These are phyloP conservation scores for Aspergillus sclerotialis DNA, from an alignment of 2,329 filamentous ascomycete genomes.

Conservation along the genomic window DNA sequence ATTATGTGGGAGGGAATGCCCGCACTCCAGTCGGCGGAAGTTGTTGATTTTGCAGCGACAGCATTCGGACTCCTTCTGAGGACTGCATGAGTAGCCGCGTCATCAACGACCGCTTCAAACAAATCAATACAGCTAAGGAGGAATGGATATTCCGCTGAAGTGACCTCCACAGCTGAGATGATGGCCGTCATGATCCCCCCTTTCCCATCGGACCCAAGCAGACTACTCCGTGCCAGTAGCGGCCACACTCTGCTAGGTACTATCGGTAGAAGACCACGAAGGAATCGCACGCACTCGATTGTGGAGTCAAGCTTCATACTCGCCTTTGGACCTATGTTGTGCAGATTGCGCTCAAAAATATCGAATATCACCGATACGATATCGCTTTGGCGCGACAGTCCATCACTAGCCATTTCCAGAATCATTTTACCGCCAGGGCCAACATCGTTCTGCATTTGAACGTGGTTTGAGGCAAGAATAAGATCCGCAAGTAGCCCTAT, in stretches of 20 bases:
- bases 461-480: slow-evolving; percentile 42
- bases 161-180: slow-evolving; percentile 74
- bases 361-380: slow-evolving; percentile 76
- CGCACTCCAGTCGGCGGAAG: slow-evolving; percentile 49
- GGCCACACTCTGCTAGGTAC: slow-evolving; percentile 85
- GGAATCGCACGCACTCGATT: slow-evolving; percentile 72
- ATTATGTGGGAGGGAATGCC: slow-evolving; percentile 74
- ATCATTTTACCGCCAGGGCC: slow-evolving; percentile 36
- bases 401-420: slow-evolving; percentile 44
- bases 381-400: slow-evolving; percentile 49
- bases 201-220: slow-evolving; percentile 70
- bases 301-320: slow-evolving; percentile 57
- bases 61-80: slow-evolving; percentile 32
- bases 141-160: slow-evolving; percentile 69
- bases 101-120: slow-evolving; percentile 68
- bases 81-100: slow-evolving; percentile 55
- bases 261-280: slow-evolving; percentile 63
- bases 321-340: slow-evolving; percentile 48
- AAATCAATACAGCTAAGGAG: slow-evolving; percentile 66
- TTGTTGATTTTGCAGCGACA: slow-evolving; percentile 21
- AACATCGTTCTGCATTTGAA: slow-evolving; percentile 22
- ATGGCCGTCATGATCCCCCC: slow-evolving; percentile 71
- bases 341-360: slow-evolving; percentile 65
- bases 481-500: slow-evolving; percentile 68
- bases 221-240: slow-evolving; percentile 70